Evolutionary conservation across 2,329 filamentous ascomycete species (phyloP), one percentile per base, ranked within the genome.

Genomic region (Dactylellina cionopaga): DNA sequence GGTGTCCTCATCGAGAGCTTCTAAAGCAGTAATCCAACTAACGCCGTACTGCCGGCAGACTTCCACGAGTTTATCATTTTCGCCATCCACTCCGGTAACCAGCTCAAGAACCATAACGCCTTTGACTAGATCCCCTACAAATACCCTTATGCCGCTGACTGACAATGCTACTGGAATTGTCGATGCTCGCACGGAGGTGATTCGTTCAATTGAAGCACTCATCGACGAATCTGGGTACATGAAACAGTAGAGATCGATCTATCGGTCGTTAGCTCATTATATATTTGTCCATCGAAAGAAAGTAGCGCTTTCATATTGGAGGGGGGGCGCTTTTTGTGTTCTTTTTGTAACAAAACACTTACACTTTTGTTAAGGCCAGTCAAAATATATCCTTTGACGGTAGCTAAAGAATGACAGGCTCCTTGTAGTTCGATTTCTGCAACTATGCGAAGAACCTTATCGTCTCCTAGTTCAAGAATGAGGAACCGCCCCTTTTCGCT

Each of bases 41-140:
- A 71, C 66, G 9, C 58, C 66, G 76, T 89, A 92, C 78, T 97
- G 92, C 17, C 93, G 86, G 2, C 90, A 90, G 2, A 90, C 83
- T 82, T 96, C 92, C 0, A 84, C 83, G 5, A 98, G 83, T 56
- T 83, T 86, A 59, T 89, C 86, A 9, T 84, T 81, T n/a, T 85
- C 80, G 0, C 85, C 87, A 2, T 86, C 81, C 19, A 83, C 80
- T 1, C 87, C 85, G 1, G 85, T 84, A 0, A 84, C 49, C n/a
- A 64, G n/a, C 17, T 63, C 66, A 3, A 71, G 51, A 49, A 64
- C 56, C 49, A 56, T 64, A 7, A 71, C 84, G 1, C 92, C 96
- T 81, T 98, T 97, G 91, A 96, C 97, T 46, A 99, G 82, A 78
- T 99, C 95, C 0, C 90, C 91, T 7, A 98, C 88, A 0, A 91